Evolutionary conservation across 805 yeast genomes (phyloP), one percentile per base, ranked within the genome.

Genomic region (Debaryomyces tyrocola): DNA sequence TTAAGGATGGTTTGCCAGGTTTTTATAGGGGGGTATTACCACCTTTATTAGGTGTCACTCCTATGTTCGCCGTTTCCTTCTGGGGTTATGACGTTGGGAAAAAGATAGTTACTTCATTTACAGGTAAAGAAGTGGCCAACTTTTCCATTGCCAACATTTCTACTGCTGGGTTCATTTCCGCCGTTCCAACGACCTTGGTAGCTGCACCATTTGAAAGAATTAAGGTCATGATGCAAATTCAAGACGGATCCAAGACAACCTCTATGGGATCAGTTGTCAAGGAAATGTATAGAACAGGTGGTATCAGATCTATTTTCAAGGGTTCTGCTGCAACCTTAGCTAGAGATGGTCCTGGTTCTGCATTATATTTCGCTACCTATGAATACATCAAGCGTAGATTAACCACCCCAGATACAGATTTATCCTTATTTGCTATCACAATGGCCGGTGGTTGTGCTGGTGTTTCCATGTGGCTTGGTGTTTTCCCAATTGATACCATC

Each of bases 201-300:
- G 96, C 97, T n/a, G 97, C 97, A 0, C 99, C 99, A 2, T 90
- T 94, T 56, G 99, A 92, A 70, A 80, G 99, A 56, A 86, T 91
- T 61, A 92, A 92, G 76, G 97, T 94, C 43, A 87, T 92, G 62
- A 76, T 92, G 78, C 99, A 92, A 68, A 77, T 89, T 9, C 86
- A 86, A 60, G 75, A 77, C 20, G 65, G 70, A 11, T 54, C 56
- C 35, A 66, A 75, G n/a, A 72, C 71, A 38, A 57, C 74, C 1
- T 65, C 79, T n/a, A 78, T 78, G 77, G 67, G 74, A 11, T 75
- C 80, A 27, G 88, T 85, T 2, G 83, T 90, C 28, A 74, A 72
- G 51, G 80, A 82, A 57, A 79, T 92, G 58, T 82, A 90, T 57
- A 74, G 74, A 34, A 82, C 85, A 39, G 97, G 97, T 29, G 97